Base-by-base conservation (phyloP, 2,329 filamentous ascomycete species). In the Oidium heveae region DNA sequence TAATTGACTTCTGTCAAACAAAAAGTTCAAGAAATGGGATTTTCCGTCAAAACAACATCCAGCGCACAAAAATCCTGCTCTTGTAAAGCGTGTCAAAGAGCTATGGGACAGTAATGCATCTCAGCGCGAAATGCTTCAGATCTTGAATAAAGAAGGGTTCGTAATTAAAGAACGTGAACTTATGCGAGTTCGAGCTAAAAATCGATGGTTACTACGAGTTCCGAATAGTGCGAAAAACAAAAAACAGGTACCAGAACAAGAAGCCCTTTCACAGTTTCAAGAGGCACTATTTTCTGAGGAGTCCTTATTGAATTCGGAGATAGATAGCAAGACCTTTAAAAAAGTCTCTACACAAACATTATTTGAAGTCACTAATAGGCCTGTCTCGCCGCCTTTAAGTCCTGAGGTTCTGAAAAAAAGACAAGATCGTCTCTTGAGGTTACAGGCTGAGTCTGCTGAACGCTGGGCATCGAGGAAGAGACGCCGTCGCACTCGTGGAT, bases 31-130 rank as follows among this genome's bases (percentile, higher is more conserved):
- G 63, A 73, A 77, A 64, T 91, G 86, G 86, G 75, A 77, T 8
- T 89, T 91, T 60, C 84, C 84, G 15, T 76, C 74, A 56, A 86
- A 86, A 65, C 79, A 84, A 60, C 79, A 80, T 57, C 79, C 79
- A 0, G 79, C 80, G 1, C 77, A 86, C 63, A 83, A 82, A 62
- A 82, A 86, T 63, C 70, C 72, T 15, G 70, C 70, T 24, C 74
- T 89, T 8, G 76, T 84, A 43, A 74, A 73, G 18, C 77, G 85
- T 33, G 74, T 89, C 57, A 80, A 79, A 63, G 76, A 88, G 67
- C 71, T 91, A 61, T 91, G 85, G 85, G 80, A 85, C 64, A 72
- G 70, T 60, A 91, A 89, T 63, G 72, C 77, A 15, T 73, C 71
- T 18, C 83, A 87, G 65, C 74, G 75, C 57, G 80, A 87, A 59